Evolutionary conservation across 139 green algal species (phyloP).

Genomic region (Deuterostichococcus epilithicus): DNA sequence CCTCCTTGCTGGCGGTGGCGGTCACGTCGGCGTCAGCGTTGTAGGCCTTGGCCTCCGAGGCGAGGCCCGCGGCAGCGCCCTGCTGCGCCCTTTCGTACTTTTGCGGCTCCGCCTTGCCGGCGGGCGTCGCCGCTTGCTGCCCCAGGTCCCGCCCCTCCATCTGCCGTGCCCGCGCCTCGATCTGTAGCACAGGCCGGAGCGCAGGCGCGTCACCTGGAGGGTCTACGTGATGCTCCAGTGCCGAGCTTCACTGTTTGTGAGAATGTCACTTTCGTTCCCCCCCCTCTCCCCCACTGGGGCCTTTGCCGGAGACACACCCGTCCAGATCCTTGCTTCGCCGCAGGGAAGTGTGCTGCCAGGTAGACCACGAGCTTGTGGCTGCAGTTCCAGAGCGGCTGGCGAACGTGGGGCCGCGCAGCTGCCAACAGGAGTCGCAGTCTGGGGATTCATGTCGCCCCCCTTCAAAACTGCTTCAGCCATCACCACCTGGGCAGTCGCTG

Average conservation of each 20-base stretch:
- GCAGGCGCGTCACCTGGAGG: too few relatives aligned
- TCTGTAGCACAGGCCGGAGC: too few relatives aligned
- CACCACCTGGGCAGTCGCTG: conserved; percentile 2
- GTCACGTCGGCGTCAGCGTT: conserved; percentile 75
- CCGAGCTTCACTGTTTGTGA: too few relatives aligned
- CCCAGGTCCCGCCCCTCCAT: conserved; percentile 79
- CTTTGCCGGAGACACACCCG: too few relatives aligned
- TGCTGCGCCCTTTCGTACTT: conserved; percentile 68
- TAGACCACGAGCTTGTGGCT: too few relatives aligned
- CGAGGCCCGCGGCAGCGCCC: conserved; percentile 34
- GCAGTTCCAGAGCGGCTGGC: background rate
- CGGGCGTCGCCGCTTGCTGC: conserved; percentile 44
- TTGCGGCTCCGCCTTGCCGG: conserved; percentile 44
- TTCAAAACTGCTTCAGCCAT: conserved; percentile 47
- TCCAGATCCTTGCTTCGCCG: too few relatives aligned
- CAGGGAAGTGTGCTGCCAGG: too few relatives aligned
- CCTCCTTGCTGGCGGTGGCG: conserved; percentile 28
- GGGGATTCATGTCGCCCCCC: conserved; percentile 34
- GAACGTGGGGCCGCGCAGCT: background rate
- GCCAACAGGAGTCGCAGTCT: background rate
- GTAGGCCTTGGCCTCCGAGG: conserved; percentile 66
- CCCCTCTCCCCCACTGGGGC: too few relatives aligned
- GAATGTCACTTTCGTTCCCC: too few relatives aligned
- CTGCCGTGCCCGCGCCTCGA: conserved; percentile 89
- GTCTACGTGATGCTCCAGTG: too few relatives aligned